These are phyloP conservation scores for Hyphodiscus sp. DNA, from an alignment of 2,329 filamentous ascomycete species.

Conservation along the genomic window DNA sequence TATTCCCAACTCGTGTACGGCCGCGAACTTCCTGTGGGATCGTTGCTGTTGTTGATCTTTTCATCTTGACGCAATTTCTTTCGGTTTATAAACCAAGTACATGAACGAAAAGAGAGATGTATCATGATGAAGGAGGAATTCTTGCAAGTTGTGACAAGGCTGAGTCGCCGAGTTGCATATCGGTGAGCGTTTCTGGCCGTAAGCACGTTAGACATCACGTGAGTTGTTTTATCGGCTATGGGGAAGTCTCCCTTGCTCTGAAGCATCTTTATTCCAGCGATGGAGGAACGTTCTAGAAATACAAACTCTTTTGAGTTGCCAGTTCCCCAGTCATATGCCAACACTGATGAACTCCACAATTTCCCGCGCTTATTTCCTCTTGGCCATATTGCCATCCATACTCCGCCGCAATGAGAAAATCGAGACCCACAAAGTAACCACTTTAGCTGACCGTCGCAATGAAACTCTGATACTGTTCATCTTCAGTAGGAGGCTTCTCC, in stretches of 20 bases:
- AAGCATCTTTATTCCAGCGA: neutral
- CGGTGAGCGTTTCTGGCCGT: too few species aligned
- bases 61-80: too few species aligned
- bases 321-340: neutral
- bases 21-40: too few species aligned
- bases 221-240: too few species aligned
- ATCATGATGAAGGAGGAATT: too few species aligned
- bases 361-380: neutral
- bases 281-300: neutral
- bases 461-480: slow-evolving; percentile 42
- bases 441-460: slow-evolving; percentile 27
- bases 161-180: too few species aligned
- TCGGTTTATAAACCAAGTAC: too few species aligned
- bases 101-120: too few species aligned
- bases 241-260: neutral
- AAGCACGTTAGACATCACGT: too few species aligned
- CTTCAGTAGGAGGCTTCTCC: slow-evolving; percentile 32
- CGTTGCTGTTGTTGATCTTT: too few species aligned
- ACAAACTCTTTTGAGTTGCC: neutral
- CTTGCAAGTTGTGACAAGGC: too few species aligned
- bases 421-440: neutral
- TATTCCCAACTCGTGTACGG: too few species aligned
- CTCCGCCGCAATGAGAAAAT: slow-evolving; percentile 10
- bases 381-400: neutral
- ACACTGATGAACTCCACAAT: neutral